A percentile compares a stretch with the other conserved stretches of the same genome.
phyloP scores from a whole-genome alignment of 2,329 filamentous ascomycete genomes.

The Niveomyces coronatus region DNA sequence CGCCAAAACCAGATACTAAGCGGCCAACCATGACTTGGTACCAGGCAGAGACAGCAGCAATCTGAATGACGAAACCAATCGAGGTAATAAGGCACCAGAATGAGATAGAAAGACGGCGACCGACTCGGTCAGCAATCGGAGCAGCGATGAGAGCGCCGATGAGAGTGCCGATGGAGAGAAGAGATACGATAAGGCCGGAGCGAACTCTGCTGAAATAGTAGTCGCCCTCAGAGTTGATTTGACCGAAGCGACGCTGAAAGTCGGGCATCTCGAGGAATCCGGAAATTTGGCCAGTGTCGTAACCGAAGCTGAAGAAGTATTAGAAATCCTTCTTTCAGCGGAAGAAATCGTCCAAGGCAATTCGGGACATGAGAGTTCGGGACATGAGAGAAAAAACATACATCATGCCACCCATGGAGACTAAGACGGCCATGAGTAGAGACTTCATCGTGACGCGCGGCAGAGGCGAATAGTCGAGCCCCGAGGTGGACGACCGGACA shows the following conservation, averaged over 20 bases:
- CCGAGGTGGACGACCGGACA: conserved; percentile 21
- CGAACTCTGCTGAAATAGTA: conserved; percentile 40
- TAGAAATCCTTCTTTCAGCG: background rate
- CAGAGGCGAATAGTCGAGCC: conserved; percentile 35
- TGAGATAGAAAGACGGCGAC: conserved; percentile 52
- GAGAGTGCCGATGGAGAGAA: conserved; percentile 50
- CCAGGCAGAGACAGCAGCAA: conserved; percentile 45
- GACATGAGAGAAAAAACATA: conserved; percentile 16
- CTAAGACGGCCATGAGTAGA: conserved; percentile 27
- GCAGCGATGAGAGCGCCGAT: conserved; percentile 50
- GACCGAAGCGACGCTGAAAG: conserved; percentile 41
- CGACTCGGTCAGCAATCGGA: conserved; percentile 53
- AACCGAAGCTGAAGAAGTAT: conserved; percentile 30
- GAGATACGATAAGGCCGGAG: conserved; percentile 47
- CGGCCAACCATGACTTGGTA: conserved; percentile 57
- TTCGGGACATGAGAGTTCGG: background rate
- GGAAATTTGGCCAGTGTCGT: conserved; percentile 43
- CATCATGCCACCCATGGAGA: conserved; percentile 37
- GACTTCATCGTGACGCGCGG: conserved; percentile 28
- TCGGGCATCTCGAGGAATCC: conserved; percentile 50
- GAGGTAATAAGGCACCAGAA: conserved; percentile 50
- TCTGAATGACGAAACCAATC: conserved; percentile 58
- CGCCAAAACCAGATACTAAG: conserved; percentile 54
- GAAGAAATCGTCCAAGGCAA: background rate
- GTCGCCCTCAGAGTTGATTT: conserved; percentile 27